Evolutionary conservation across 495 filamentous ascomycete genomes (phyloP), one percentile per base, ranked within the genome.

Genomic region (Coniosporium apollinis): DNA sequence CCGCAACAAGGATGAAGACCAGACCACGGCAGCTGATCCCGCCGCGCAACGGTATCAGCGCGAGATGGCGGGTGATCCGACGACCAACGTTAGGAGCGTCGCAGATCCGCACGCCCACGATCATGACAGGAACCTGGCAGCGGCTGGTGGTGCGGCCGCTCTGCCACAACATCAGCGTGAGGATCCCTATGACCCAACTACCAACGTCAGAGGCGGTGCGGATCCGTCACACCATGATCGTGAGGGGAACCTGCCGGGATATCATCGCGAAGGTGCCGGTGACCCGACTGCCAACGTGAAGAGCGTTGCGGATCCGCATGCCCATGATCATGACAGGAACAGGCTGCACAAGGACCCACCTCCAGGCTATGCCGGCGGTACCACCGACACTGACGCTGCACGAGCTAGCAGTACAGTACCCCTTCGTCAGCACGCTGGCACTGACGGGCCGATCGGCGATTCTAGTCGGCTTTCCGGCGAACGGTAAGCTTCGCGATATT

Each of bases 271-370:
- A 8, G 13, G 9, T 15, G 19, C 39, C 4, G 36, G 28, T 13
- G 34, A 36, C 9, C 37, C 41, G 17, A 37, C 15, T n/a, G 37
- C 19, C 4, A 19, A 37, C 7, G 34, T 28, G 18, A 32, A 19
- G 14, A 14, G 22, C 14, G 13, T n/a, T 15, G 28, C 19, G 16
- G 19, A 17, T 19, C 1, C 15, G 36, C 10, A 17, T 3, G 39
- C 38, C 4, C 41, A 51, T 19, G 45, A 36, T 10, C 38, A 41
- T 15, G 30, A 31, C 11, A 34, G 40, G 13, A 33, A 49, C 22
- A 41, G 34, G 24, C 36, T 52, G 3, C 49, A 50, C 33, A 50
- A 52, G 26, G 47, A 50, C 20, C 49, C 49, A 0, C 49, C 49
- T 16, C 35, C 39, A n/a, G 42, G 45, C 0, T 39, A 50, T 31